Base-by-base conservation (phyloP, 495 filamentous ascomycete species). In the Niebla homalea region DNA sequence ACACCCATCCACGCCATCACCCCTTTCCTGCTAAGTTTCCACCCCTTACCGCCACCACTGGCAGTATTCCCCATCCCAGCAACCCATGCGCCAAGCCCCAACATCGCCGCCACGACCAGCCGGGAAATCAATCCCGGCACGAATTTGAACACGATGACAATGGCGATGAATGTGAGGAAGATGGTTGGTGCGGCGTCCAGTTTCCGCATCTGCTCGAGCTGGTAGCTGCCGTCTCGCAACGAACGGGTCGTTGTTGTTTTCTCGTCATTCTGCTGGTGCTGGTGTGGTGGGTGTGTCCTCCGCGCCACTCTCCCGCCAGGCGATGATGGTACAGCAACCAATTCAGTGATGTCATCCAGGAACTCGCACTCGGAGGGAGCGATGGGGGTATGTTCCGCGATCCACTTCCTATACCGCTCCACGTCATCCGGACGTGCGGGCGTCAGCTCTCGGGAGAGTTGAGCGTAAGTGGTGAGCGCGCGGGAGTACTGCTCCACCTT, bases 401-500 rank as follows among this genome's bases (percentile, higher is more conserved):
- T 79, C 70, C 83, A 93, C 21, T 60, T 60, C 25, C 75, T 76
- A 62, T 90, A 93, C 37, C 70, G 68, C 8, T 71, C 62, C 48
- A 89, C 67, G 43, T 87, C 79, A 6, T 73, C 66, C 5, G 70
- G 55, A 0, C 67, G 67, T 6, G 86, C 80, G 10, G 67, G 60
- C 0, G 74, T 64, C 18, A 87, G 69, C 22, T 64, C 67, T 44
- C 78, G 69, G 5, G 73, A 70, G 22, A 81, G 68, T 60, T 72
- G 75, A 60, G 77, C 75, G 55, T 81, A 90, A 14, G 83, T 79
- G 20, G 77, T 69, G 41, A 93, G 72, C 10, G 84, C 77, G 48
- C 79, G 78, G 52, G 87, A 90, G 59, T 95, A 95, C 59, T 92
- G 85, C 26, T 79, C 77, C 4, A 87, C 67, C 56, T 94, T 95